Conservation (phyloP, 257 asterid species). For the Scutellaria minor region DNA sequence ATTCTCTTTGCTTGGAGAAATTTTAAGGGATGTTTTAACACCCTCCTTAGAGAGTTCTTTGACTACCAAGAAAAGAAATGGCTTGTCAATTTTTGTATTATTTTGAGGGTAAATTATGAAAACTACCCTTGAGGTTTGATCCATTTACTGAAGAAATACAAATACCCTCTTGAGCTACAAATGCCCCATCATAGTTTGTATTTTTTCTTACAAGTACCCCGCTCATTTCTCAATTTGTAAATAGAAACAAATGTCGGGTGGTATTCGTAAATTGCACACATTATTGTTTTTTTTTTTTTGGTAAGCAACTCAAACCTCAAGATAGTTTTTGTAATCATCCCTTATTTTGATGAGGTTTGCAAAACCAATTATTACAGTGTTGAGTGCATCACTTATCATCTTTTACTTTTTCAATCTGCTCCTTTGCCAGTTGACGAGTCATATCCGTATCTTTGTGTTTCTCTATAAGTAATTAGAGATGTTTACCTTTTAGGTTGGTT, state of each 20-base stretch:
- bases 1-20: background rate
- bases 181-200: no score
- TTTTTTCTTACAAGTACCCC: no score
- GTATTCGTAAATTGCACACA: no score
- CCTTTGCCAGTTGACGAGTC: constrained; percentile 18
- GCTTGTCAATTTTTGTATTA: constrained; percentile 5
- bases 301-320: no score
- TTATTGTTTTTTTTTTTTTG: no score
- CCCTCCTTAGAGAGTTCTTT: constrained; percentile 1
- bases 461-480: constrained; percentile 24
- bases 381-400: background rate
- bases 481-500: constrained; percentile 74
- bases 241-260: no score
- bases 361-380: constrained; percentile 1
- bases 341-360: background rate
- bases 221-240: no score
- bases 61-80: constrained; percentile 12
- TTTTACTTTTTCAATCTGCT: background rate
- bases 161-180: no score
- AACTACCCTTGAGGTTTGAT: no score
- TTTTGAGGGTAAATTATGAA: background rate
- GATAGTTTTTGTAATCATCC: no score
- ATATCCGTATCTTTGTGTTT: background rate
- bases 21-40: background rate
- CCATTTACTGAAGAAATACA: no score